Percentiles rank a stretch among this genome's conserved stretches.
Conservation (phyloP, 345 rosid genomes). For the Pistacia vera region DNA sequence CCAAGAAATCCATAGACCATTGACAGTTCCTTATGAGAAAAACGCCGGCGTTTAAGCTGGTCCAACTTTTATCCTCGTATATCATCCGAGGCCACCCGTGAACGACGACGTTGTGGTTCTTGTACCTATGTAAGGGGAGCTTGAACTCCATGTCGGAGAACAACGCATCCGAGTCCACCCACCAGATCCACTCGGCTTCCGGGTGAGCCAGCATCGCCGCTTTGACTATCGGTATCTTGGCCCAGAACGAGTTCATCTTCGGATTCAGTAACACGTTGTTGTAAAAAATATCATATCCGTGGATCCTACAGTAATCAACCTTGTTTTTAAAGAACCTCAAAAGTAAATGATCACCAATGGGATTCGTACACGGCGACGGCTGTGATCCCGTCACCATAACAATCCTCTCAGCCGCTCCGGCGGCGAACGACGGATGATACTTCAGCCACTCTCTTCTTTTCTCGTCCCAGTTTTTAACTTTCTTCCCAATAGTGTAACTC, state of each 20-base stretch:
- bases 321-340: slow-evolving; percentile 87
- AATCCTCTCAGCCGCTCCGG: slow-evolving; percentile 59
- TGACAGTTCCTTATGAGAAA: slow-evolving; percentile 88
- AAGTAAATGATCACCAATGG: slow-evolving; percentile 83
- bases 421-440: slow-evolving; percentile 67
- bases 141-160: slow-evolving; percentile 94
- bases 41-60: slow-evolving; percentile 85
- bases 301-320: slow-evolving; percentile 89
- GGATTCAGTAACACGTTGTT: slow-evolving; percentile 78
- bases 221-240: slow-evolving; percentile 70
- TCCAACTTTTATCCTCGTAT: slow-evolving; percentile 73
- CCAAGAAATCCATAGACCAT: slow-evolving; percentile 95
- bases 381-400: slow-evolving; percentile 89
- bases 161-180: slow-evolving; percentile 96
- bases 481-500: slow-evolving; percentile 60
- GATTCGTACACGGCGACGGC: slow-evolving; percentile 76
- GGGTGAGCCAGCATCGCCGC: slow-evolving; percentile 98
- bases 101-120: slow-evolving; percentile 72
- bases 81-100: slow-evolving; percentile 86
- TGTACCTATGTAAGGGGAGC: slow-evolving; percentile 68
- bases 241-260: slow-evolving; percentile 81
- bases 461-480: slow-evolving; percentile 74
- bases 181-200: slow-evolving; percentile 99
- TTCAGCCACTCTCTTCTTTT: slow-evolving; percentile 73
- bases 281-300: slow-evolving; percentile 83